phyloP scores from a whole-genome alignment of 1,284 basidiomycete species.

The Sanghuangporus baumii region DNA sequence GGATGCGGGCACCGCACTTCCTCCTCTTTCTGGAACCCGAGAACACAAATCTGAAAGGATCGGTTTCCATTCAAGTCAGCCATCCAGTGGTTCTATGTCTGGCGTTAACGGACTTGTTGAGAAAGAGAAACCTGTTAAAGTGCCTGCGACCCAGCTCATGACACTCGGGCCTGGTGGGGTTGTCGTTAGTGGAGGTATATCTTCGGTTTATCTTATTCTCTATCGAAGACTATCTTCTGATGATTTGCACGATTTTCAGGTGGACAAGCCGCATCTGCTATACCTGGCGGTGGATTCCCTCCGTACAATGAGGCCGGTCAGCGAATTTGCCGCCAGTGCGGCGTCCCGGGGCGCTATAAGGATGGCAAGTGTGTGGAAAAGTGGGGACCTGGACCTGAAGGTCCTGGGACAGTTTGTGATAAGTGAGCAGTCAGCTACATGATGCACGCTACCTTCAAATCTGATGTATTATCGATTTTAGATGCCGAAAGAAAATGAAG shows the following conservation, averaged over 20 bases:
- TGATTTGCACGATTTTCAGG: background rate
- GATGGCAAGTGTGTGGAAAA: constrained; percentile 83
- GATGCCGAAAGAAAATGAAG: constrained; percentile 83
- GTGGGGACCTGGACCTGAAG: constrained; percentile 80
- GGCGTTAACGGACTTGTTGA: background rate
- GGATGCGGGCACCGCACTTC: constrained; percentile 42
- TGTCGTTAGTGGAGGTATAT: constrained; percentile 17
- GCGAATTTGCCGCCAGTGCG: constrained; percentile 70
- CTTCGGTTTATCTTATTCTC: background rate
- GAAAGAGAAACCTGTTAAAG: background rate
- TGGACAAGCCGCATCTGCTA: background rate
- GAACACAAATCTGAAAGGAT: background rate
- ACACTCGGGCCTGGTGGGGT: constrained; percentile 17
- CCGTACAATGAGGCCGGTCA: constrained; percentile 60
- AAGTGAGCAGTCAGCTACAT: constrained; percentile 36
- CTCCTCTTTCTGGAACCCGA: background rate
- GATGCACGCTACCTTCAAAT: constrained; percentile 1
- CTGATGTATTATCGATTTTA: constrained; percentile 23
- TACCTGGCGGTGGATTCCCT: constrained; percentile 35
- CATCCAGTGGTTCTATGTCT: background rate
- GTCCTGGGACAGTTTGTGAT: constrained; percentile 80
- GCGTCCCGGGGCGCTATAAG: constrained; percentile 65
- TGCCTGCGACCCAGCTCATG: constrained; percentile 14
- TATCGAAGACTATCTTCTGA: background rate
- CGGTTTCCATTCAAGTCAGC: background rate